A percentile compares a stretch with the other conserved stretches of the same genome.
These are phyloP conservation scores for Amphichorda felina DNA, from an alignment of 2,329 filamentous ascomycete genomes.

Conservation along the genomic window DNA sequence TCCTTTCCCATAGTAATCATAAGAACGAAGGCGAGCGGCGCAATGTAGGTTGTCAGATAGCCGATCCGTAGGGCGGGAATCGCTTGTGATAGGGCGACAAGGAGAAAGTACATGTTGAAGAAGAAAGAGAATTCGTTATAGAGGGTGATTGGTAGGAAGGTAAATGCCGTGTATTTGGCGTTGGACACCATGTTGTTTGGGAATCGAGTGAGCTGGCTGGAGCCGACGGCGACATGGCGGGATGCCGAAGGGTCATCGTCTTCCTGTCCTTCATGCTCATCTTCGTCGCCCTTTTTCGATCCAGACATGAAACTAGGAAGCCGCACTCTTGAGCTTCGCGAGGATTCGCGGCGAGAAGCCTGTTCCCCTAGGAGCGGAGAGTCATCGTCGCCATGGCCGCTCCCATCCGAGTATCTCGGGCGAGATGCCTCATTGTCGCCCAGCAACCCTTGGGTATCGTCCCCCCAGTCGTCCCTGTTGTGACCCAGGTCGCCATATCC, in stretches of 20 bases:
- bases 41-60: conserved; percentile 89
- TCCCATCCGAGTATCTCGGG: conserved; percentile 47
- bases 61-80: conserved; percentile 85
- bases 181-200: conserved; percentile 90
- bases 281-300: conserved; percentile 17
- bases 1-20: conserved; percentile 91
- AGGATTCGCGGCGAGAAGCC: conserved; percentile 14
- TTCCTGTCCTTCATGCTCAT: conserved; percentile 19
- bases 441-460: conserved; percentile 57
- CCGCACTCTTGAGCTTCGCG: conserved; percentile 37
- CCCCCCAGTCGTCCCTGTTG: conserved; percentile 43
- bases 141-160: conserved; percentile 83
- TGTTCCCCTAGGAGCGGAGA: conserved; percentile 53
- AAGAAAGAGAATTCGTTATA: conserved; percentile 99
- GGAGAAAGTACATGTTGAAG: conserved; percentile 97
- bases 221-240: conserved; percentile 65
- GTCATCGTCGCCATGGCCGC: conserved; percentile 53
- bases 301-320: conserved; percentile 56
- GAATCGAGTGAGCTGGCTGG: conserved; percentile 61
- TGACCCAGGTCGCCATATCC: conserved; percentile 50
- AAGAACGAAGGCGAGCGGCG: conserved; percentile 83
- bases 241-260: conserved; percentile 56
- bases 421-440: conserved; percentile 46
- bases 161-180: conserved; percentile 93
- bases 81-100: conserved; percentile 87